These are phyloP conservation scores for Aspergillus thermomutatus DNA, from an alignment of 2,329 filamentous ascomycete genomes.

Conservation along the genomic window DNA sequence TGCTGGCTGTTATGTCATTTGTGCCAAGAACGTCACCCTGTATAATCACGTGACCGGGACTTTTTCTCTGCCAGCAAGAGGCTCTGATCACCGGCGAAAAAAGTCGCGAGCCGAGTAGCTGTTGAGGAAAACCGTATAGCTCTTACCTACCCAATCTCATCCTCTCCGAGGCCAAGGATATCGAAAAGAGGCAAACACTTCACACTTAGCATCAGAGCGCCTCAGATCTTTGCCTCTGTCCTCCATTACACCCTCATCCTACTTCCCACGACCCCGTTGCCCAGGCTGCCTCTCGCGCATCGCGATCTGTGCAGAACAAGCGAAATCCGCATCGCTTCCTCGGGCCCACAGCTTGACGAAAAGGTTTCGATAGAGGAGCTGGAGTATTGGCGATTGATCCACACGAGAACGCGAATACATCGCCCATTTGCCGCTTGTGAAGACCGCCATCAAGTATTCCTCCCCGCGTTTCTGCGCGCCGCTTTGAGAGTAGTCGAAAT, in stretches of 20 bases:
- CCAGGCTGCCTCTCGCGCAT: conserved; percentile 13
- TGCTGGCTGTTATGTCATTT: neutral
- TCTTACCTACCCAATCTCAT: conserved; percentile 1
- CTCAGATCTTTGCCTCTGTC: conserved; percentile 8
- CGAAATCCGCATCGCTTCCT: neutral
- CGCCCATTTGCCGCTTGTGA: conserved; percentile 1
- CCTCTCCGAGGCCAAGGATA: conserved; percentile 10
- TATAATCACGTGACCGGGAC: neutral
- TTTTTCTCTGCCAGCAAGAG: neutral
- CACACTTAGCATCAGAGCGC: conserved; percentile 1
- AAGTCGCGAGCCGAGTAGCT: neutral
- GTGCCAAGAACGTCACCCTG: neutral
- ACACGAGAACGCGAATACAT: neutral
- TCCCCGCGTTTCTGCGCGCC: conserved; percentile 4
- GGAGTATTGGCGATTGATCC: neutral
- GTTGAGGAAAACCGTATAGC: neutral
- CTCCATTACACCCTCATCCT: neutral
- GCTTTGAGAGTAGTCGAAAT: conserved; percentile 10
- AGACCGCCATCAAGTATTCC: conserved; percentile 2
- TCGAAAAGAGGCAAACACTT: conserved; percentile 7
- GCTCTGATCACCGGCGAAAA: neutral
- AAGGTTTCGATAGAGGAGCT: neutral
- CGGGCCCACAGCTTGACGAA: neutral
- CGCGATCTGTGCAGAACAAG: conserved; percentile 10
- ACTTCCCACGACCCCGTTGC: neutral